These are phyloP conservation scores for Closterium sp. DNA, from an alignment of 139 green algal species.

Conservation along the genomic window DNA sequence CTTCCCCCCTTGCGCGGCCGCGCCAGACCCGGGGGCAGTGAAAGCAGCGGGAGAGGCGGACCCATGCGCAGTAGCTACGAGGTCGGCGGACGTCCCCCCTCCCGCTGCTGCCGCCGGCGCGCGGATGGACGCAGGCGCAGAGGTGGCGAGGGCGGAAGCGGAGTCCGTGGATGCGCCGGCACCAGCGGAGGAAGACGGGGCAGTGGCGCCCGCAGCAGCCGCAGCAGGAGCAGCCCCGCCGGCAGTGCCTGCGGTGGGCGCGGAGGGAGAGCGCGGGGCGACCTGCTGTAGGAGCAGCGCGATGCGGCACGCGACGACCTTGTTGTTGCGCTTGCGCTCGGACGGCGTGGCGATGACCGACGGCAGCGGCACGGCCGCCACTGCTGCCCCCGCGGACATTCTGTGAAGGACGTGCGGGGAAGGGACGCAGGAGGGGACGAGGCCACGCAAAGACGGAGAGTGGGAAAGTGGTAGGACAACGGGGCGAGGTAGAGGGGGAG, in stretches of 20 bases:
- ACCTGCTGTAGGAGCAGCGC: not conserved
- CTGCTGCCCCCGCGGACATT: not conserved
- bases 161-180: too few relatives aligned
- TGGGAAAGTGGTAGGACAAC: not conserved
- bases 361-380: not conserved
- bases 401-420: not conserved
- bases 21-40: not conserved
- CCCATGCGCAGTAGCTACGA: not conserved
- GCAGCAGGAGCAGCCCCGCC: too few relatives aligned
- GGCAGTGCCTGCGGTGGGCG: too few relatives aligned
- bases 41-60: too few relatives aligned
- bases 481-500: not conserved
- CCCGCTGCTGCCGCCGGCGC: not conserved
- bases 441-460: not conserved
- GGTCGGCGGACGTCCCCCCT: not conserved
- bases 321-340: not conserved
- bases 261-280: too few relatives aligned
- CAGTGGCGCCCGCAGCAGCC: too few relatives aligned
- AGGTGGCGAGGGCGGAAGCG: not conserved
- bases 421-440: not conserved
- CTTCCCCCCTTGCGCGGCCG: not conserved
- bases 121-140: not conserved
- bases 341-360: not conserved
- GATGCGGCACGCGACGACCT: not conserved
- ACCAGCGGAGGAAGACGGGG: too few relatives aligned